These are phyloP conservation scores for Neckera pumila DNA, from an alignment of 225 moss, liverwort and hornwort genomes.

Conservation along the genomic window DNA sequence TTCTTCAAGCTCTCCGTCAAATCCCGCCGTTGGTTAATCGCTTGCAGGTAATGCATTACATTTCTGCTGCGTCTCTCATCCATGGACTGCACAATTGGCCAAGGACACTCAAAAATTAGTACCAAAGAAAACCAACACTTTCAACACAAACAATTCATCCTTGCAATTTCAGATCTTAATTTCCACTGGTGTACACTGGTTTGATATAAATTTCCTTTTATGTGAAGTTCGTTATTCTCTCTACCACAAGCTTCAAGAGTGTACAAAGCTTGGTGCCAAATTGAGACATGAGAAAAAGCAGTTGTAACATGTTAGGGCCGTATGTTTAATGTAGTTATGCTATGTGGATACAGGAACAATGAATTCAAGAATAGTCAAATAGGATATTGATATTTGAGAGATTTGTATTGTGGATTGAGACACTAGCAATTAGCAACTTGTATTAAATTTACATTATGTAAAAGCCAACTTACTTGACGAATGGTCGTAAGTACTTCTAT, in stretches of 20 bases:
- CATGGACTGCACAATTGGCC: slow-evolving; percentile 30
- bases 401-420: not conserved
- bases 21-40: slow-evolving; percentile 66
- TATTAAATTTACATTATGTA: not conserved
- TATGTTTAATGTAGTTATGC: not conserved
- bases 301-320: not conserved
- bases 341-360: not conserved
- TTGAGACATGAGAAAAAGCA: not conserved
- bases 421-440: not conserved
- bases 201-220: not conserved
- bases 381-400: not conserved
- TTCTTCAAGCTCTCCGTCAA: slow-evolving; percentile 61
- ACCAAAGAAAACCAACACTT: not conserved
- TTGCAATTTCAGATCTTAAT: not conserved
- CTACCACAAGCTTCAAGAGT: not conserved
- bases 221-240: not conserved
- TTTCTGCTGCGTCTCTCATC: slow-evolving; percentile 46
- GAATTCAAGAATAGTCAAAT: not conserved
- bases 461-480: slow-evolving; percentile 28
- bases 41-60: slow-evolving; percentile 74
- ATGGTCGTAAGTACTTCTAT: slow-evolving; percentile 30
- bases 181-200: not conserved
- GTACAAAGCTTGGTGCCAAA: not conserved
- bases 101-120: not conserved
- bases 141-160: not conserved